Base-by-base conservation (phyloP, 495 filamentous ascomycete genomes). In the Tirmania nivea region DNA sequence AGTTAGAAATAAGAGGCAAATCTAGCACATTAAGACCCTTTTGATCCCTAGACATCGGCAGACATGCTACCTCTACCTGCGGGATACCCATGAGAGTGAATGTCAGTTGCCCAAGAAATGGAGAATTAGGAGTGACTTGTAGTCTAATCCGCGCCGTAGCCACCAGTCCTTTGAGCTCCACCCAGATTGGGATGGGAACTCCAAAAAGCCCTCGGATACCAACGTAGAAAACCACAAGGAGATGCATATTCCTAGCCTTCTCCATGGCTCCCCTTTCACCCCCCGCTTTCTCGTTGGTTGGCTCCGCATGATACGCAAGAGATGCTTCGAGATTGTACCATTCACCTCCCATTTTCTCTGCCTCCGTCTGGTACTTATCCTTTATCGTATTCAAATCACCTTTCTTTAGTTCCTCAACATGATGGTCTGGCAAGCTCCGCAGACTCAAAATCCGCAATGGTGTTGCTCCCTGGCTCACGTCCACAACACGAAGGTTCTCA, bases 401-500 rank as follows among this genome's bases (percentile, higher is more conserved):
- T 57, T 60, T 60, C 14, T 47, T 52, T n/a, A 63, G 34, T 36
- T 95, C 89, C 65, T 95, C 75, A 59, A 96, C 83, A 62, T 83
- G 78, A 56, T 96, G 89, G 37, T 88, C 89, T 60, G 83, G 78
- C 1, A 95, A 73, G 69, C 95, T 81, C 68, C 87, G 89, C 89
- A 95, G 69, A 8, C 57, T 55, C 14, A 63, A 36, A 25, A 63
- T 55, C 20, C 61, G 35, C 6, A 63, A 51, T 12, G 61, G 61
- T 7, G 48, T 60, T 1, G 49, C 45, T 8, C 61, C 61, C 48
- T 63, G 61, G 12, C 61, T 60, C 10, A 63, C 37, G 14, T 57
- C 62, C 10, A 52, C 52, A 34, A 63, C 49, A 48, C 59, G 63
- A 10, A 63, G 60, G 21, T 55, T 36, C 25, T 56, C 59, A n/a